Evolutionary conservation across 345 rosid genomes (phyloP).

Genomic region (Bruguiera gymnorhiza): DNA sequence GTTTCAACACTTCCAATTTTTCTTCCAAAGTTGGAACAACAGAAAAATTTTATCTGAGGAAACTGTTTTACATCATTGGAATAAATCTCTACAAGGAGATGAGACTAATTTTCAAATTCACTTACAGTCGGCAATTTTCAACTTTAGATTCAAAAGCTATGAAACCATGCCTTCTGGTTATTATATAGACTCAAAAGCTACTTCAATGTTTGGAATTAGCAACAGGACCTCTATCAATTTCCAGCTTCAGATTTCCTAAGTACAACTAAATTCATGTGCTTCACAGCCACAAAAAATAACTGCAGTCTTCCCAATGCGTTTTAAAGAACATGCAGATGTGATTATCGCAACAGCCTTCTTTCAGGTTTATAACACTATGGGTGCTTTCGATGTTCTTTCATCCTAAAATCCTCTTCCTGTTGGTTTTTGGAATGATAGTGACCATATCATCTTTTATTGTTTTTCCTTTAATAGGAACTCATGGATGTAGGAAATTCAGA

Average conservation of each 20-base stretch:
- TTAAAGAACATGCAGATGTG: conserved; percentile 75
- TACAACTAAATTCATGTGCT: conserved; percentile 8
- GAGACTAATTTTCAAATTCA: no score
- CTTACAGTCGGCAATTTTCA: no score
- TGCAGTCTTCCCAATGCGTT: conserved; percentile 84
- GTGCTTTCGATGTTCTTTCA: not conserved
- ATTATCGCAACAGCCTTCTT: conserved; percentile 74
- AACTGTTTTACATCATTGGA: not conserved
- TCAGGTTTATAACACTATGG: conserved; percentile 46
- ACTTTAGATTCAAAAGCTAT: not conserved
- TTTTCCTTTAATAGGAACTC: conserved; percentile 50
- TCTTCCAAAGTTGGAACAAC: not conserved
- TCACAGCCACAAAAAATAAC: conserved; percentile 54
- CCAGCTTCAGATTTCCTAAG: not conserved
- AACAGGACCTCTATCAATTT: not conserved
- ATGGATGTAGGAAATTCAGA: conserved; percentile 64
- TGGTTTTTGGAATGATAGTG: not conserved
- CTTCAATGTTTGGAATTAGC: not conserved
- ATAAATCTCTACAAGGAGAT: not conserved
- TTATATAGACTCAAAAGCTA: not conserved
- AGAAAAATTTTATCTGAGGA: not conserved
- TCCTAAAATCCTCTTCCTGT: not conserved
- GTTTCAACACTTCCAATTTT: not conserved
- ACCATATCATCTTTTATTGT: not conserved
- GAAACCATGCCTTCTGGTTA: not conserved